Conservation (phyloP, 164 flowering plant genomes). For the Chimonanthus praecox region DNA sequence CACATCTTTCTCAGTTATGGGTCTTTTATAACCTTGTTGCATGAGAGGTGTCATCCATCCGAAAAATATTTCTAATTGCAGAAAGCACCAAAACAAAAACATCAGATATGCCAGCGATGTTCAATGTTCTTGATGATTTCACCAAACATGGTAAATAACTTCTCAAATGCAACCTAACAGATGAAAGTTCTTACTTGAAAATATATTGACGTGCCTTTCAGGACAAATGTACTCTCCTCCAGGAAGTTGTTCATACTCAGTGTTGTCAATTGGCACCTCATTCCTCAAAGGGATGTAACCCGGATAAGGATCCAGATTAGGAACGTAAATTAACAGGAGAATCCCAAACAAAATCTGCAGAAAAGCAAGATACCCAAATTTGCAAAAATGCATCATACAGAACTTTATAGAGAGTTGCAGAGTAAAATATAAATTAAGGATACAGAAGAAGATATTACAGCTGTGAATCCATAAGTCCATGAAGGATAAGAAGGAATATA, state of each 20-base stretch:
- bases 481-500: neutral
- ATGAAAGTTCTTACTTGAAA: constrained; percentile 59
- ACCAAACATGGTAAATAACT: neutral
- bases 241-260: constrained; percentile 78
- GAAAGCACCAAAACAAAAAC: constrained; percentile 14
- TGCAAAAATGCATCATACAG: neutral
- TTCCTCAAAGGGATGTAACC: constrained; percentile 56
- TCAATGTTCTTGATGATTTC: neutral
- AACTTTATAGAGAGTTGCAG: neutral
- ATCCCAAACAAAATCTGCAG: constrained; percentile 72
- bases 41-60: constrained; percentile 85
- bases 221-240: constrained; percentile 89
- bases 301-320: constrained; percentile 76
- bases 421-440: neutral
- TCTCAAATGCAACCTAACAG: neutral
- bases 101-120: constrained; percentile 4
- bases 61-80: constrained; percentile 51
- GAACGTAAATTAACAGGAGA: constrained; percentile 60
- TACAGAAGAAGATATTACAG: neutral
- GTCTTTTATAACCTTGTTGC: constrained; percentile 69
- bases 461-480: neutral
- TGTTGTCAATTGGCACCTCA: constrained; percentile 39
- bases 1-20: constrained; percentile 89
- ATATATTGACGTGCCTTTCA: constrained; percentile 70
- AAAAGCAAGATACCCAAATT: neutral